Conservation (phyloP, 2,329 filamentous ascomycete genomes). For the Alternaria sp. region DNA sequence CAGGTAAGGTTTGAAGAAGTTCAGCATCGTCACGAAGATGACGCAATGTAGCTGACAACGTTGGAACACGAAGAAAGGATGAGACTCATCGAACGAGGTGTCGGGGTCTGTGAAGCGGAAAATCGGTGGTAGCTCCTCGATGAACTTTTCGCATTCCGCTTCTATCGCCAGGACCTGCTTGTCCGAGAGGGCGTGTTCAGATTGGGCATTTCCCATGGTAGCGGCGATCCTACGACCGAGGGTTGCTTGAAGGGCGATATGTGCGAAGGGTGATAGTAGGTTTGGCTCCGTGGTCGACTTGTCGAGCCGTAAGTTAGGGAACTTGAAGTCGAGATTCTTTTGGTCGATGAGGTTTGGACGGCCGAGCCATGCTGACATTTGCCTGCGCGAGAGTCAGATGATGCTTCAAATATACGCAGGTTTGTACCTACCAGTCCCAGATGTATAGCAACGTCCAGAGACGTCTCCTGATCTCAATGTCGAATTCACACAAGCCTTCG, state of each 20-base stretch:
- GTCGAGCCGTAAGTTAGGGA: conserved; percentile 51
- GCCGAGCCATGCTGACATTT: conserved; percentile 53
- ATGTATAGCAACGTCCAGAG: conserved; percentile 56
- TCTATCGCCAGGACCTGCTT: conserved; percentile 36
- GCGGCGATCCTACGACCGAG: conserved; percentile 43
- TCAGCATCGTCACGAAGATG: conserved; percentile 54
- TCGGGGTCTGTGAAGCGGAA: conserved; percentile 53
- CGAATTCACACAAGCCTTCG: conserved; percentile 52
- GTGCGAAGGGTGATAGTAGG: conserved; percentile 52
- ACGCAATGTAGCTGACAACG: conserved; percentile 55
- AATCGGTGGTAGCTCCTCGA: conserved; percentile 51
- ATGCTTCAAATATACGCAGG: rapidly evolving
- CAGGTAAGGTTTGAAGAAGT: conserved; percentile 57
- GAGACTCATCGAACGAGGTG: conserved; percentile 48
- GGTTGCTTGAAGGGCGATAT: conserved; percentile 52
- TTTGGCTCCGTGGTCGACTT: conserved; percentile 41
- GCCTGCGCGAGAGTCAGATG: conserved; percentile 21
- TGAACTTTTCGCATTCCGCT: conserved; percentile 52
- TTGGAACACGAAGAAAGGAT: conserved; percentile 56
- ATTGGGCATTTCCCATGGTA: conserved; percentile 26
- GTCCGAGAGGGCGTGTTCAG: conserved; percentile 20
- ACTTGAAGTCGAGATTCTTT: conserved; percentile 46
- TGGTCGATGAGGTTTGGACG: conserved; percentile 55
- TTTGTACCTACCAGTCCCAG: conserved; percentile 55
- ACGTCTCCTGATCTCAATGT: conserved; percentile 55